These are phyloP conservation scores for Rhododendron williamsianum DNA, from an alignment of 148 eudicot species.

Conservation along the genomic window DNA sequence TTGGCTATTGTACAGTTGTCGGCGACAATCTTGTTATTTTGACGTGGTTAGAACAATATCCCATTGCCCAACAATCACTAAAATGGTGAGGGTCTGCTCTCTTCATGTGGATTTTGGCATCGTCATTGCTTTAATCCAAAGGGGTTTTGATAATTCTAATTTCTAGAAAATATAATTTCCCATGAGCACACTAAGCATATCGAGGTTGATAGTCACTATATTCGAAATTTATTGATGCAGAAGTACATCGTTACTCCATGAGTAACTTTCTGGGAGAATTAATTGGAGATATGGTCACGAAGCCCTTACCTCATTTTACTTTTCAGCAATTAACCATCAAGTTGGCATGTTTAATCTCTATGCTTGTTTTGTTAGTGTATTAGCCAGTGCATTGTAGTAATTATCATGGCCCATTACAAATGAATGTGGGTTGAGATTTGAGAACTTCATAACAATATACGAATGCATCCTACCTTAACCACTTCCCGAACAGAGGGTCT, in stretches of 20 bases:
- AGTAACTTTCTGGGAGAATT: neutral
- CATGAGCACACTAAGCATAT: neutral
- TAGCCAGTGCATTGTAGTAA: neutral
- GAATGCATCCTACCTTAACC: slow-evolving; percentile 45
- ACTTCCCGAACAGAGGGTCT: slow-evolving; percentile 73
- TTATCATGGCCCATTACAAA: neutral
- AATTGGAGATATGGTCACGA: neutral
- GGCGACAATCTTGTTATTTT: neutral
- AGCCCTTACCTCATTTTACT: neutral
- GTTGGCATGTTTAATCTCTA: neutral
- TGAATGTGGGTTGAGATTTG: neutral
- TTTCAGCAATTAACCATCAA: neutral
- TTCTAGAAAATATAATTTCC: neutral
- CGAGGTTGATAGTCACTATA: neutral
- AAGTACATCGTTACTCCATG: neutral
- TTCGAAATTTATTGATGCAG: no score
- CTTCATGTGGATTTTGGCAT: neutral
- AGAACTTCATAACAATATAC: neutral
- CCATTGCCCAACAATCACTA: neutral
- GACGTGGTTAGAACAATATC: neutral
- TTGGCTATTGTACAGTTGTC: neutral
- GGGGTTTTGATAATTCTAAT: neutral
- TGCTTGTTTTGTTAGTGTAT: neutral
- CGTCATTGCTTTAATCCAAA: neutral
- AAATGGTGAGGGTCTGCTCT: neutral